A percentile compares a stretch with the other conserved stretches of the same genome.
phyloP scores from a whole-genome alignment of 495 filamentous ascomycete genomes.

The Rhypophila decipiens region DNA sequence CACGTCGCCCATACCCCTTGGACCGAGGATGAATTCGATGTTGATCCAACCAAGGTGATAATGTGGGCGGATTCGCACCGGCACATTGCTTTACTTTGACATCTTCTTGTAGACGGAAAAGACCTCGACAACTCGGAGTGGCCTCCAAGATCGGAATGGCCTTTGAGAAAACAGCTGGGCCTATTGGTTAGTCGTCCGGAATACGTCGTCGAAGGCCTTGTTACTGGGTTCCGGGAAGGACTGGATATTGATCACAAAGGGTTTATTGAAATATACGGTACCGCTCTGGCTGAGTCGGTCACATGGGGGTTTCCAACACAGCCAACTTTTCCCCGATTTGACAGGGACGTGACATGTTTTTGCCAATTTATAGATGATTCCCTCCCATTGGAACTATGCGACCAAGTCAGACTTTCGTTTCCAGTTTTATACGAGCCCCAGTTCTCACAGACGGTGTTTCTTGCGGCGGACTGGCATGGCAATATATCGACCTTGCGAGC shows the following conservation, averaged over 20 bases:
- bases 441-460: neutral
- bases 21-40: neutral
- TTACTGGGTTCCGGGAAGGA: neutral
- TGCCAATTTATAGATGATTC: neutral
- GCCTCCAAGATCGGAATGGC: neutral
- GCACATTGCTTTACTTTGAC: neutral
- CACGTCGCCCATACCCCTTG: neutral
- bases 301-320: neutral
- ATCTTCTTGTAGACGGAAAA: neutral
- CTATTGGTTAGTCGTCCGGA: neutral
- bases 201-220: too few species aligned
- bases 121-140: neutral
- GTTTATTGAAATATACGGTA: neutral
- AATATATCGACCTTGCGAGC: neutral
- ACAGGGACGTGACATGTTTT: neutral
- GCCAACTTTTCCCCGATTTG: neutral
- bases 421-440: neutral
- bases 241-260: neutral
- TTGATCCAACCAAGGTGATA: neutral
- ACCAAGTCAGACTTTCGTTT: neutral
- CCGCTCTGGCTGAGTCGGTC: too few species aligned
- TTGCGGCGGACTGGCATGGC: neutral
- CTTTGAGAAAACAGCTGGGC: neutral
- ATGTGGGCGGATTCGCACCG: neutral
- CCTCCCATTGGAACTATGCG: neutral